phyloP scores from a whole-genome alignment of 345 rosid species.

The Arabidopsis suecica region DNA sequence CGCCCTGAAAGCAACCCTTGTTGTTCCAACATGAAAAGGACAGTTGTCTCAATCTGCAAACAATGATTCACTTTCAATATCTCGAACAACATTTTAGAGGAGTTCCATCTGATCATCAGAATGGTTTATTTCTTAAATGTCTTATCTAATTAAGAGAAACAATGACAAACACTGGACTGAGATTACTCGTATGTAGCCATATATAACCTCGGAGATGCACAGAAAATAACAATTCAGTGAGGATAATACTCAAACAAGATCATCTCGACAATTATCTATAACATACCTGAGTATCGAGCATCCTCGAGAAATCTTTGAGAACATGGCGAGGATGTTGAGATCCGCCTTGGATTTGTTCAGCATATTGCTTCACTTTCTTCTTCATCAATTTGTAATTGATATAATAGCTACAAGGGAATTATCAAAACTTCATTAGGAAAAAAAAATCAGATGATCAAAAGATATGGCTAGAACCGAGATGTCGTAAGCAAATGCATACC shows the following conservation, averaged over 20 bases:
- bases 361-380: constrained; percentile 87
- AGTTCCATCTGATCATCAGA: not conserved
- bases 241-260: not conserved
- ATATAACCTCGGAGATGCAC: not conserved
- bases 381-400: constrained; percentile 96
- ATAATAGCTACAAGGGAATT: constrained; percentile 62
- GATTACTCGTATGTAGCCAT: not conserved
- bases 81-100: not conserved
- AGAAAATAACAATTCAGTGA: not conserved
- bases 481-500: constrained; percentile 52
- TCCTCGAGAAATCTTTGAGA: constrained; percentile 97
- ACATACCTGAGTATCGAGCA: constrained; percentile 90
- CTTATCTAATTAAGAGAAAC: constrained; percentile 22
- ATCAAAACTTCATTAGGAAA: constrained; percentile 28
- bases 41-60: constrained; percentile 92
- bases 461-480: not conserved
- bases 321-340: constrained; percentile 80
- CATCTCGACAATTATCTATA: not conserved
- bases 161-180: constrained; percentile 5
- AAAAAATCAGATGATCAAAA: constrained; percentile 18
- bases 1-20: constrained; percentile 87
- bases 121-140: not conserved
- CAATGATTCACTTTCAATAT: not conserved
- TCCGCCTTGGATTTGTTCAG: constrained; percentile 80
- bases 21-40: constrained; percentile 94